These are phyloP conservation scores for Elymus sibiricus DNA, from an alignment of 176 grass and related monocot species.

Conservation along the genomic window DNA sequence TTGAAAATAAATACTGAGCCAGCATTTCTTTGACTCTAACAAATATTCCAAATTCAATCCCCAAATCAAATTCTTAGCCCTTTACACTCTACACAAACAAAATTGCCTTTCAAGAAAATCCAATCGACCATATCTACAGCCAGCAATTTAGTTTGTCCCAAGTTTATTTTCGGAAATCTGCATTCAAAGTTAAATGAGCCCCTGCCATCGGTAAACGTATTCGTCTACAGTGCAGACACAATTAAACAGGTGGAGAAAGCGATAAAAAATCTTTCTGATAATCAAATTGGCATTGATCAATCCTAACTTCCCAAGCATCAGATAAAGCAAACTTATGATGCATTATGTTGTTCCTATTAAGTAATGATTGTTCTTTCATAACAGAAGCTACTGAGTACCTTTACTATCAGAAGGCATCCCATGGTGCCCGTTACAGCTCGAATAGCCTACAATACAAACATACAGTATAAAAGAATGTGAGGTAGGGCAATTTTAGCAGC, in stretches of 20 bases:
- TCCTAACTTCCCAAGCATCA: constrained; percentile 17
- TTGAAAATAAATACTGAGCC: not conserved
- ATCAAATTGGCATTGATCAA: constrained; percentile 7
- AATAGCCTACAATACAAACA: constrained; percentile 76
- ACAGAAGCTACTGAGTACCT: constrained; percentile 42
- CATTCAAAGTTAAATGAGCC: not conserved
- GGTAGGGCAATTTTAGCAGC: constrained; percentile 9
- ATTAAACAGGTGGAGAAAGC: not conserved
- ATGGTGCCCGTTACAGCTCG: constrained; percentile 95
- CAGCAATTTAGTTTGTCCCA: not conserved
- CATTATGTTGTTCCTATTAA: constrained; percentile 1
- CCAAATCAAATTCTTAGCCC: not conserved
- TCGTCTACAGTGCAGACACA: not conserved
- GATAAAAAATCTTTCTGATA: not conserved
- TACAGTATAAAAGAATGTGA: constrained; percentile 16
- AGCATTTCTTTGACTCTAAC: too few relatives aligned
- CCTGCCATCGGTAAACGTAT: not conserved
- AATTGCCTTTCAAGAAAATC: not conserved
- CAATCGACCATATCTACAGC: not conserved
- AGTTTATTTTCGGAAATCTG: not conserved
- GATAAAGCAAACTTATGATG: not conserved
- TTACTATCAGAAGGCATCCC: constrained; percentile 98
- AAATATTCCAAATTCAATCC: not conserved
- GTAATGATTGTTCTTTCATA: constrained; percentile 19
- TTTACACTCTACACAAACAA: not conserved